Base-by-base conservation (phyloP, 768 basidiomycete species). In the Boletus insuetus region DNA sequence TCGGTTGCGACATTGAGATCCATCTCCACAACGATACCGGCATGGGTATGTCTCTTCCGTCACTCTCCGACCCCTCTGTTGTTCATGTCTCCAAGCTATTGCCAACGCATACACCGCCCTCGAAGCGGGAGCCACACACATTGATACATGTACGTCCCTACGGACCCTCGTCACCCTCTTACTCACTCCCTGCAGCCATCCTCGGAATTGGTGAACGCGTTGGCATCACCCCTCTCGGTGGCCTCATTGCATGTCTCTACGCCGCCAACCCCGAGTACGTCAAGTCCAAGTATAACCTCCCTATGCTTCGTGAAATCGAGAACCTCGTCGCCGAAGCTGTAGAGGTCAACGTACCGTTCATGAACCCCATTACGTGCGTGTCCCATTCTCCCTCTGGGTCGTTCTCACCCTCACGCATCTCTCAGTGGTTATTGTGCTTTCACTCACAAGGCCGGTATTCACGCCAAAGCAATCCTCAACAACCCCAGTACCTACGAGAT, bases 381-480 rank as follows among this genome's bases (percentile, higher is more conserved):
- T 35, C 43, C n/a, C 32, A 54, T 12, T 26, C 22, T 47, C 12
- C 8, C 31, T 16, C 39, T 22, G 6, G 46, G 6, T 43, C 40
- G 8, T 11, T 42, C 35, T 44, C 49, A 35, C 46, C 34, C 53
- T 54, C 11, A 41, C 24, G 43, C n/a, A 9, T 40, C 45, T 13
- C 52, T 5, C 60, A 98, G 95, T 53, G 97, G 97, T 16, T 99
- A 98, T 76, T 98, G 97, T 69, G 97, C 97, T 4, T 99, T 99
- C 79, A 99, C 97, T 26, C 97, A 98, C 86, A 98, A 99, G 87
- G 97, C 97, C 20, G 97, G 97, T 70, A 99, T 99, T 61, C 97
- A 99, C 74, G 97, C 97, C 77, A 99, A 99, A 82, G 97, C 97
- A 38, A 99, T 99, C 74, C 84, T 95, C 59, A 97, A 98, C 79